Base-by-base conservation (phyloP, 2,329 filamentous ascomycete species). In the Sporothrix globosa region DNA sequence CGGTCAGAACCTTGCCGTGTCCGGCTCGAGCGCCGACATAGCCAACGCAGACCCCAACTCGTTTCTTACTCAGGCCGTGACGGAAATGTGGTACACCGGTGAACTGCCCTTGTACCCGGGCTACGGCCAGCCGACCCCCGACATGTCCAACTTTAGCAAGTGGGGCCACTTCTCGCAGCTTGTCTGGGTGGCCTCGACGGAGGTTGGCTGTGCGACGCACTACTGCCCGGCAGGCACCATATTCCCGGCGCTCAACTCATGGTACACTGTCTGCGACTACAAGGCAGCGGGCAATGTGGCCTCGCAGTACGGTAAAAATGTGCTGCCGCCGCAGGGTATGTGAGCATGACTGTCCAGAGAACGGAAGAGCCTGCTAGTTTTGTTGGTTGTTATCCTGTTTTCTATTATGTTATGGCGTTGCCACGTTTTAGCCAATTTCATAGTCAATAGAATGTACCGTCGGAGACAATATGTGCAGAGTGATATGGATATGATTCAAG, bases 191-290 rank as follows among this genome's bases (percentile, higher is more conserved):
- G 80, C 74, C 27, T 88, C 89, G 69, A 86, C 81, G n/a, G 74
- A 83, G 48, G 82, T 93, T 69, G 91, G 90, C 74, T 94, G 91
- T 78, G 83, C 83, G 66, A 86, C 83, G 48, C 77, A 83, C 65
- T 80, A 83, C 77, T 91, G 90, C 81, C 75, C 79, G 14, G 76
- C 81, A 44, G 85, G 85, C 70, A 85, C 82, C 44, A 80, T 87
- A 73, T 79, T 79, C 73, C 73, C 77, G 19, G 74, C 71, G 74
- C 79, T 88, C 83, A 84, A 84, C 52, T 81, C 88, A n/a, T 89
- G 87, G 81, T 93, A 88, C 84, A 94, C 91, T 41, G 92, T 96
- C 76, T 97, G 93, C 90, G 96, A 97, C 86, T 97, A 97, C 83
- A 83, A 82, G 75, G 85, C 88, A 72, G 82, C 41, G 85, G 86